These are phyloP conservation scores for Jamesozyma hellenica DNA, from an alignment of 805 yeast species.

Conservation along the genomic window DNA sequence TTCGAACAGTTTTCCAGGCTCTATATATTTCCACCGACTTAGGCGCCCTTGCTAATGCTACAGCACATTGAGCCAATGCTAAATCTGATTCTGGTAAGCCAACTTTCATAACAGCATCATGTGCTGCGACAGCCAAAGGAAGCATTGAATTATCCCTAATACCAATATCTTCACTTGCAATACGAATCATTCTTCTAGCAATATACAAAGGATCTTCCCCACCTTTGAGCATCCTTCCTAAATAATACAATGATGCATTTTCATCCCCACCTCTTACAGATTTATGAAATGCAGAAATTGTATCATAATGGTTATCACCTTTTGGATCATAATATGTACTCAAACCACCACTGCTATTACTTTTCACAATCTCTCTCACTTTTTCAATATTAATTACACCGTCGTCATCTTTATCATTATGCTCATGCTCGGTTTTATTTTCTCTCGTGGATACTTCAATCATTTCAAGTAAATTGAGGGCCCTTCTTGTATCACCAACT, in stretches of 20 bases:
- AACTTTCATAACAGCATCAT: constrained; percentile 76
- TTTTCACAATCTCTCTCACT: constrained; percentile 35
- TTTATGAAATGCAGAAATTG: constrained; percentile 92
- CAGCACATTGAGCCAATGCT: constrained; percentile 84
- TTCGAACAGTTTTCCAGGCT: constrained; percentile 63
- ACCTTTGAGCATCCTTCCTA: constrained; percentile 80
- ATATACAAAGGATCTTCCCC: constrained; percentile 92
- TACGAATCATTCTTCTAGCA: constrained; percentile 83
- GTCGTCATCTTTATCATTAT: constrained; percentile 12
- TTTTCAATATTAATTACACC: constrained; percentile 15
- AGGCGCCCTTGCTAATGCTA: constrained; percentile 74
- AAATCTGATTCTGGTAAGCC: constrained; percentile 94
- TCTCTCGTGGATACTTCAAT: constrained; percentile 60
- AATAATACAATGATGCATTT: constrained; percentile 80
- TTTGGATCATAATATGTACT: constrained; percentile 55
- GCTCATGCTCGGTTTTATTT: too few relatives aligned
- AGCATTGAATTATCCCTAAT: constrained; percentile 70
- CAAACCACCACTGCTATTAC: constrained; percentile 36
- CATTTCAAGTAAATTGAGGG: constrained; percentile 70
- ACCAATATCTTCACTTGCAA: constrained; percentile 94
- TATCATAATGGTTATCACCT: constrained; percentile 90
- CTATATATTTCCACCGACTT: constrained; percentile 82
- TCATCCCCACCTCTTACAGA: constrained; percentile 82
- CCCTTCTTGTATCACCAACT: constrained; percentile 83
- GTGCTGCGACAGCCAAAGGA: constrained; percentile 79